Evolutionary conservation across 1,284 basidiomycete species (phyloP), one percentile per base, ranked within the genome.

Genomic region (Puccinia coronata): DNA sequence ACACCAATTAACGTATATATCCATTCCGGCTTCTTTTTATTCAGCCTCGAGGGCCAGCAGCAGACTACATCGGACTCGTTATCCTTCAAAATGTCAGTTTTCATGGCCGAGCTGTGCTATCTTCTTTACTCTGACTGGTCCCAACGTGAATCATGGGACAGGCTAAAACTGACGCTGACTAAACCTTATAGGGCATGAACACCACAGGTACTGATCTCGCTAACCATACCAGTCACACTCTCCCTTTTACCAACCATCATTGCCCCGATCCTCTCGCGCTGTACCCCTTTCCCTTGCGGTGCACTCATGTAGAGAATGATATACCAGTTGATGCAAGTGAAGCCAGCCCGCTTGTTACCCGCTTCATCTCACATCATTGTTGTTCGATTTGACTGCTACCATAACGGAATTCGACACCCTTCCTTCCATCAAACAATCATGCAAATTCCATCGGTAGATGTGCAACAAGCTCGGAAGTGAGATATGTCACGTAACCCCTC

Each of bases 81-180:
- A 70, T 80, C 67, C n/a, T 80, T 51, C 51, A 80, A 80, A 71
- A 80, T 80, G 77, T 80, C 67, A 47, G 77, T 80, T 43, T 31
- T 55, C 43, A 28, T 55, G 65, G 25, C 20, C 51, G n/a, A 34
- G 9, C 11, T 14, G 47, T 28, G 31, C 65, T 53, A 23, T 16
- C 25, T 67, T 43, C 25, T n/a, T n/a, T n/a, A n/a, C 4, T 39
- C 31, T n/a, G 12, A 55, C 25, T 41, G 28, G 36, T 63, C 59
- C 63, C 51, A 39, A 49, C 53, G 31, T 55, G 59, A 25, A 63
- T 8, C 25, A 61, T 34, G 76, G 76, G 18, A 69, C 53, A 25
- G 63, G 2, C 41, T 78, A 34, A 78, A 53, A 69, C 76, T 78
- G 76, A 78, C 76, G 23, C 76, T 78, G 76, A 78, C 76, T 78